phyloP scores from a whole-genome alignment of 306 rosid species.

The Pachyrhizus erosus region DNA sequence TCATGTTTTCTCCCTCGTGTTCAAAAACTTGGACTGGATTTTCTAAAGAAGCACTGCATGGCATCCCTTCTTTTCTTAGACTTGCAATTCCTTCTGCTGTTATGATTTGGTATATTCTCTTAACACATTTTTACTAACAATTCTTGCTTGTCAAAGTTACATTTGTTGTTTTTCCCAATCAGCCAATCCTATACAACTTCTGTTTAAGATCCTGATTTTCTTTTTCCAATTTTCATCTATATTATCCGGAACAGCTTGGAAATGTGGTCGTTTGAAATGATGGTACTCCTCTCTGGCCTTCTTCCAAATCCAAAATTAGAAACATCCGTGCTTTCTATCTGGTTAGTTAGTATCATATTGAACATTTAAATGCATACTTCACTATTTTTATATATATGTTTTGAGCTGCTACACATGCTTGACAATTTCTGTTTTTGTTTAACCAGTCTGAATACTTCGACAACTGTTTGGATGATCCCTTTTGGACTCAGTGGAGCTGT shows the following conservation, averaged over 20 bases:
- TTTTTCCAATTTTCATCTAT: not conserved
- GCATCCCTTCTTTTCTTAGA: constrained; percentile 53
- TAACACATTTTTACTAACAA: not conserved
- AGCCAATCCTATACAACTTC: not conserved
- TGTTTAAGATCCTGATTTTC: not conserved
- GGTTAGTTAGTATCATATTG: constrained; percentile 49
- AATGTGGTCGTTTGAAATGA: constrained; percentile 69
- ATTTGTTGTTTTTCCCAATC: not conserved
- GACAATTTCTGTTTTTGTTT: constrained; percentile 14
- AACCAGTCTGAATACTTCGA: constrained; percentile 65
- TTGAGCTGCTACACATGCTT: constrained; percentile 6
- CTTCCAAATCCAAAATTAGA: constrained; percentile 72
- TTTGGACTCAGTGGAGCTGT: constrained; percentile 79
- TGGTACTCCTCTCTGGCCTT: constrained; percentile 72
- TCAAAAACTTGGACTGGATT: constrained; percentile 66
- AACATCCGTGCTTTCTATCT: constrained; percentile 70
- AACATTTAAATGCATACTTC: not conserved
- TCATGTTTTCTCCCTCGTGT: constrained; percentile 69
- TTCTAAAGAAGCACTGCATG: constrained; percentile 58
- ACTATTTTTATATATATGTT: not conserved
- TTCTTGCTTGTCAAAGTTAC: not conserved
- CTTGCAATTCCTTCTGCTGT: constrained; percentile 80
- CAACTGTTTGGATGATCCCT: constrained; percentile 75
- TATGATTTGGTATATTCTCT: constrained; percentile 71
- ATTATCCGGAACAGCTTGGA: constrained; percentile 57